phyloP scores from a whole-genome alignment of 768 basidiomycete species.

The Termitomyces sp. region DNA sequence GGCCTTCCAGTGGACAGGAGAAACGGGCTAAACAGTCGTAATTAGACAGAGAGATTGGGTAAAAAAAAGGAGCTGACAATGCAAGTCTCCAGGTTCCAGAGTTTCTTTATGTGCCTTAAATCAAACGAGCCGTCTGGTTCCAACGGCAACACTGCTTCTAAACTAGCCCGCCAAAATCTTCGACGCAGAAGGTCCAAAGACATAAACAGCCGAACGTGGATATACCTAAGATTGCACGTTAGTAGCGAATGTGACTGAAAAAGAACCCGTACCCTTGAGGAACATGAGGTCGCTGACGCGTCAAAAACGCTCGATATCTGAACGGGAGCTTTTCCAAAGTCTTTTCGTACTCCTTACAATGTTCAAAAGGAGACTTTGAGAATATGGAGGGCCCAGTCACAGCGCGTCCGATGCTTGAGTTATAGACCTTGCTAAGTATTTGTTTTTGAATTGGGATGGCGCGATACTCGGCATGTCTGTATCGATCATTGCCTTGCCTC shows the following conservation, averaged over 20 bases:
- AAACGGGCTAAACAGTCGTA: slow-evolving; percentile 8
- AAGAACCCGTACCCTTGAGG: slow-evolving; percentile 12
- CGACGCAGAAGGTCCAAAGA: slow-evolving; percentile 3
- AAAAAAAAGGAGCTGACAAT: slow-evolving; percentile 1
- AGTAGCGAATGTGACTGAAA: neutral
- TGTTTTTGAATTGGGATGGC: slow-evolving; percentile 1
- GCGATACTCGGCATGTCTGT: neutral
- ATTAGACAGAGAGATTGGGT: neutral
- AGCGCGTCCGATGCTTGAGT: neutral
- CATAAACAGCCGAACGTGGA: slow-evolving; percentile 13
- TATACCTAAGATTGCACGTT: slow-evolving; percentile 5
- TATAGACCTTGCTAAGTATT: neutral
- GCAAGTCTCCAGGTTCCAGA: slow-evolving; percentile 16
- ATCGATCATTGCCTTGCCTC: neutral
- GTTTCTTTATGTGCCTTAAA: slow-evolving; percentile 9
- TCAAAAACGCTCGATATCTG: neutral
- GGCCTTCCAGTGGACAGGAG: slow-evolving; percentile 13
- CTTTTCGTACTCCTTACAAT: neutral
- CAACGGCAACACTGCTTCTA: slow-evolving; percentile 13
- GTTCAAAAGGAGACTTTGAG: neutral
- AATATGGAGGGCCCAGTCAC: neutral
- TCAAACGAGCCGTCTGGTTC: slow-evolving; percentile 15
- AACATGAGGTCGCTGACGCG: slow-evolving; percentile 3
- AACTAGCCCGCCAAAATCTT: slow-evolving; percentile 5
- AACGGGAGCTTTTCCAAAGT: neutral